phyloP scores from a whole-genome alignment of 2,329 filamentous ascomycete species.

The Nothopassalora personata region DNA sequence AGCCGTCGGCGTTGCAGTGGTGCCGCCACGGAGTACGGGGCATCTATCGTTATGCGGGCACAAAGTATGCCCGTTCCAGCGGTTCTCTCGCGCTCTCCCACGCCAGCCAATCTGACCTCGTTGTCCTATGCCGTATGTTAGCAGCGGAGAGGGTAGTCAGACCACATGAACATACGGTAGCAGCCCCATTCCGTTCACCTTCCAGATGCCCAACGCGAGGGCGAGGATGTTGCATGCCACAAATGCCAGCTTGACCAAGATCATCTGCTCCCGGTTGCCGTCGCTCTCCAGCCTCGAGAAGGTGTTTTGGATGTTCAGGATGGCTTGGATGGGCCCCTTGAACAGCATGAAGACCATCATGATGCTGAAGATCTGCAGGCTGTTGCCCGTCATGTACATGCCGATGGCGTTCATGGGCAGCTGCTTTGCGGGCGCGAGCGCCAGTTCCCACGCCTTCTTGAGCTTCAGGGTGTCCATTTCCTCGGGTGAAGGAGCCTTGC shows the following conservation, averaged over 20 bases:
- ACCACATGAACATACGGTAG: conserved; percentile 62
- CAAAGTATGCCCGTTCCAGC: conserved; percentile 53
- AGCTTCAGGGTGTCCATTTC: conserved; percentile 95
- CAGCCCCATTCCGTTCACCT: conserved; percentile 92
- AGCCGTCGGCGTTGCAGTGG: background rate
- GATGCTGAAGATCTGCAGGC: conserved; percentile 96
- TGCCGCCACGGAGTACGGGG: background rate
- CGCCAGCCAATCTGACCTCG: conserved; percentile 92
- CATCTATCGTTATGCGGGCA: conserved; percentile 22
- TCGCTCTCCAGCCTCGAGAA: conserved; percentile 88
- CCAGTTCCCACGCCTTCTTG: conserved; percentile 98
- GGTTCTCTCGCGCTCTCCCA: conserved; percentile 78
- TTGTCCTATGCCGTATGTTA: conserved; percentile 58
- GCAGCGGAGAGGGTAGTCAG: background rate
- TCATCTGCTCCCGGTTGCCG: conserved; percentile 64
- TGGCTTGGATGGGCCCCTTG: conserved; percentile 85
- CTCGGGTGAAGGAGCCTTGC: conserved; percentile 65
- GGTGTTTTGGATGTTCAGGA: conserved; percentile 76
- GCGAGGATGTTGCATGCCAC: conserved; percentile 80
- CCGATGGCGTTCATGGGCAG: conserved; percentile 98
- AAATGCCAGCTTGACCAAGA: conserved; percentile 83
- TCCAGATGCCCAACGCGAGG: conserved; percentile 84
- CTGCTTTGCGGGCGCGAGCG: conserved; percentile 85
- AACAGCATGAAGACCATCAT: conserved; percentile 99
- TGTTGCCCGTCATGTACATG: conserved; percentile 99